These are phyloP conservation scores for Leptographium galeiforme DNA, from an alignment of 2,329 filamentous ascomycete species.

Conservation along the genomic window DNA sequence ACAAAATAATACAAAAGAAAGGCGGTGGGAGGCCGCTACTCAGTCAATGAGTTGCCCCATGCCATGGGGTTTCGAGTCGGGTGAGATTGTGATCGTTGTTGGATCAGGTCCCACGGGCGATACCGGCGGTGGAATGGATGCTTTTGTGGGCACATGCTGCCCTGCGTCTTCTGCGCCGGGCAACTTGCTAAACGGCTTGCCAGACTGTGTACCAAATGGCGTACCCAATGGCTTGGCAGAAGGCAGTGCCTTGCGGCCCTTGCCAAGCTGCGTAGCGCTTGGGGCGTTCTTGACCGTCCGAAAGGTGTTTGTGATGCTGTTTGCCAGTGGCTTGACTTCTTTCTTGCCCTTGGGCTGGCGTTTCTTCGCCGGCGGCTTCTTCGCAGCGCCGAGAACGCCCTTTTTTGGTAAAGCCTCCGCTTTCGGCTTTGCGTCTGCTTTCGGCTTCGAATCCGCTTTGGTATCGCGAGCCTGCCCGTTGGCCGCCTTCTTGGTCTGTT, in stretches of 20 bases:
- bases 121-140: neutral
- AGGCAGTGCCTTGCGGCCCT: constrained; percentile 4
- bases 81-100: constrained; percentile 25
- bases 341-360: constrained; percentile 21
- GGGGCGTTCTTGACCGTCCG: constrained; percentile 28
- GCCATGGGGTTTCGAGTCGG: constrained; percentile 24
- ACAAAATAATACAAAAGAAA: neutral
- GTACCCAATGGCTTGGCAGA: neutral
- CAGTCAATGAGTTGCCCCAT: constrained; percentile 24
- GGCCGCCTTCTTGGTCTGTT: constrained; percentile 6
- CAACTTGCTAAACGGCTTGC: neutral
- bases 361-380: constrained; percentile 16
- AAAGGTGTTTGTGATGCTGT: constrained; percentile 25
- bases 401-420: neutral
- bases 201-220: neutral
- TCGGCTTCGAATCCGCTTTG: neutral
- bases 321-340: constrained; percentile 12
- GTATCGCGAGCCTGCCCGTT: neutral
- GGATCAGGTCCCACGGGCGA: neutral
- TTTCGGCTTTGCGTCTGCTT: neutral
- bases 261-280: constrained; percentile 5
- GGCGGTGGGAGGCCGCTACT: neutral
- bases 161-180: neutral
- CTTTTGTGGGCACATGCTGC: no score
- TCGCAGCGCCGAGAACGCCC: neutral